Evolutionary conservation across 2,329 filamentous ascomycete genomes (phyloP).

Genomic region (Trichoderma gracile): DNA sequence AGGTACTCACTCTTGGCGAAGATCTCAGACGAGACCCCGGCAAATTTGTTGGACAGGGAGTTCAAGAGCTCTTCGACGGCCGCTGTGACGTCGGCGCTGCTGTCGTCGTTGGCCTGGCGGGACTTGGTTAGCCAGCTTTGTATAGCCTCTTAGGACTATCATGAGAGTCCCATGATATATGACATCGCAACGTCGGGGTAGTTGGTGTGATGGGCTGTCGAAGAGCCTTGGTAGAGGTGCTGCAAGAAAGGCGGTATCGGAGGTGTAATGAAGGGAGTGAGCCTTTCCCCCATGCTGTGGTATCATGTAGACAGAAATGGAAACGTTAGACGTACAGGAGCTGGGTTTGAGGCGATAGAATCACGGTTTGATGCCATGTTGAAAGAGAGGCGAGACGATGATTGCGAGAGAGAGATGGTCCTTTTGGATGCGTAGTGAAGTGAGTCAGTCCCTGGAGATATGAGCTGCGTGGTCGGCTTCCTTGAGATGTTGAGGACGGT

Average conservation of each 20-base stretch:
- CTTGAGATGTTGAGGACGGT: background rate
- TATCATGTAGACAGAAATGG: background rate
- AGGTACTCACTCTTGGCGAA: constrained; percentile 75
- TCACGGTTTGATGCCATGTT: constrained; percentile 27
- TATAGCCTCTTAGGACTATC: no score
- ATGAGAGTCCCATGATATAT: background rate
- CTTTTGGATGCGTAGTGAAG: background rate
- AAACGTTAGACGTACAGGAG: constrained; percentile 17
- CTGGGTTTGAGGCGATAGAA: constrained; percentile 23
- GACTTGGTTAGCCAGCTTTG: background rate
- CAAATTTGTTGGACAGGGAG: constrained; percentile 81
- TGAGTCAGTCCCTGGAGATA: background rate
- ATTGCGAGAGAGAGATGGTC: background rate
- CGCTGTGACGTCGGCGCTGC: constrained; percentile 62
- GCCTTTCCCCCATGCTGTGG: background rate
- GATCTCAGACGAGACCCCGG: constrained; percentile 79
- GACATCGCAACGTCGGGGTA: background rate
- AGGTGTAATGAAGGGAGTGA: no score
- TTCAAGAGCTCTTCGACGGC: constrained; percentile 87
- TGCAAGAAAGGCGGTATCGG: background rate
- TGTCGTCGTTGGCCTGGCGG: constrained; percentile 17
- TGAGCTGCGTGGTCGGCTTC: background rate
- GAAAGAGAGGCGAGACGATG: background rate
- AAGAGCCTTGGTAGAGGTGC: background rate
- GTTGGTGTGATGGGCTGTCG: background rate